Evolutionary conservation across 306 rosid genomes (phyloP), one percentile per base, ranked within the genome.

Genomic region (Arachis hypogaea): DNA sequence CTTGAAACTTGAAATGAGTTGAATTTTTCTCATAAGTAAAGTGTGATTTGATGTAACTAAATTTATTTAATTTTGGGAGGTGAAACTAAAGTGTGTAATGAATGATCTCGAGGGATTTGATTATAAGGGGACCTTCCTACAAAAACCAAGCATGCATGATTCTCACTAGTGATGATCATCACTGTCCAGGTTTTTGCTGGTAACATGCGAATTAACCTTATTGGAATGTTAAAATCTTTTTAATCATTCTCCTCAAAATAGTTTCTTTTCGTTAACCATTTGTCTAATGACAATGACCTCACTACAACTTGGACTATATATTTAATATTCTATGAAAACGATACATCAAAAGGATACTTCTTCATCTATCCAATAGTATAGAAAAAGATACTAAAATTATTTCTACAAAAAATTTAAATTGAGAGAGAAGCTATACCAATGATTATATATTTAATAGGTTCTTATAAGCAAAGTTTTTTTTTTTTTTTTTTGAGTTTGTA

Each of bases 91-190:
- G 77, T 77, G 69, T 67, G 77, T 81, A 66, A 56, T 55, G 38
- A 69, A 56, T 55, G 38, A 69, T 74, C 55, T 80, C 78, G 75
- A 79, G 74, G 69, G 82, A 71, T 68, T 2, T 2, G 4, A 2
- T 33, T 33, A 33, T 33, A 33, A 33, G 61, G 84, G 86, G 84
- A 76, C 88, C 82, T 69, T 71, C 60, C 77, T 81, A 72, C 5
- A 71, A 69, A 38, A 55, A 59, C 70, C 62, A 33, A 81, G 54
- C 69, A 80, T 41, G 74, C 70, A 76, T 77, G 76, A 78, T 50
- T 77, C 62, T 70, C 73, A 45, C 75, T 64, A 41, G 66, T 49
- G 1, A 10, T 33, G n/a, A 16, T 71, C 66, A 78, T 78, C 75
- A 41, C 54, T 51, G 79, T 59, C 77, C 83, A 84, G 68, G 74